These are phyloP conservation scores for Chara braunii DNA, from an alignment of 139 green algal genomes.

Conservation along the genomic window DNA sequence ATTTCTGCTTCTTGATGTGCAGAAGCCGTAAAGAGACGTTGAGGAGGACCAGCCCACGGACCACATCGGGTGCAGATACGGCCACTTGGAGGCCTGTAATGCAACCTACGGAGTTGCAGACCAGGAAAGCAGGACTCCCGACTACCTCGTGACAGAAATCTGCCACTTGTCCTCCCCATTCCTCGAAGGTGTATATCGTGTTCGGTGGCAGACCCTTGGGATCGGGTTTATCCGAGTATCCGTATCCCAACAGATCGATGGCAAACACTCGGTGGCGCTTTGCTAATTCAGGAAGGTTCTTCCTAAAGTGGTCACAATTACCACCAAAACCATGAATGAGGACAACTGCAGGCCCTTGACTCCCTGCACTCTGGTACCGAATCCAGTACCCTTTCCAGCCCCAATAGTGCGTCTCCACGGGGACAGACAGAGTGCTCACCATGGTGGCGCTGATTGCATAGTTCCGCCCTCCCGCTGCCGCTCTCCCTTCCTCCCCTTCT, in stretches of 20 bases:
- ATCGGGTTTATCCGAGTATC: slow-evolving; percentile 68
- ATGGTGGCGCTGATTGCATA: no score
- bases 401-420: no score
- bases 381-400: slow-evolving; percentile 71
- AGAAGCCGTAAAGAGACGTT: slow-evolving; percentile 76
- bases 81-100: slow-evolving; percentile 58
- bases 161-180: slow-evolving; percentile 59
- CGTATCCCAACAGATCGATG: slow-evolving; percentile 88
- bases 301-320: slow-evolving; percentile 69
- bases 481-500: no score
- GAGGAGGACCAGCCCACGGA: slow-evolving; percentile 67
- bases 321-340: slow-evolving; percentile 88
- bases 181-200: slow-evolving; percentile 68
- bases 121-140: slow-evolving; percentile 54
- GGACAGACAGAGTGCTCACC: no score
- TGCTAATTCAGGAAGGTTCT: slow-evolving; percentile 70
- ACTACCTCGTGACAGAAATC: slow-evolving; percentile 63
- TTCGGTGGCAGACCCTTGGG: slow-evolving; percentile 48
- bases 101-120: slow-evolving; percentile 79
- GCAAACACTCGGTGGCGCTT: slow-evolving; percentile 54
- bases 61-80: slow-evolving; percentile 45
- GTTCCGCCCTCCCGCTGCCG: no score
- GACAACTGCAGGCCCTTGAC: slow-evolving; percentile 46
- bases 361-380: slow-evolving; percentile 64
- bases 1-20: slow-evolving; percentile 55